A percentile compares a stretch with the other conserved stretches of the same genome.
These are phyloP conservation scores for Candida nitratophila DNA, from an alignment of 805 yeast genomes.

Conservation along the genomic window DNA sequence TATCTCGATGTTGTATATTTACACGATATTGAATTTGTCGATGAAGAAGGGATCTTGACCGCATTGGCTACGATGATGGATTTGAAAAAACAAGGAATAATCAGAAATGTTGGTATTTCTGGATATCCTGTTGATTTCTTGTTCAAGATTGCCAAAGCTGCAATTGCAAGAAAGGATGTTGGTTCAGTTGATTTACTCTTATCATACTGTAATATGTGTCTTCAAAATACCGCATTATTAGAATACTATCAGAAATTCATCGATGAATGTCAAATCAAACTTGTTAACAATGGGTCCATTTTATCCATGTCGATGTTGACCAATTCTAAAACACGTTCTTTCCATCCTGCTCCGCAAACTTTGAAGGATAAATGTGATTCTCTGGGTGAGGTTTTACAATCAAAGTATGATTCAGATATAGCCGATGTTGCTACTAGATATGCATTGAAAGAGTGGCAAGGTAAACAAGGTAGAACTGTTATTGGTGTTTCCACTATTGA, in stretches of 20 bases:
- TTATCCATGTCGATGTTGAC: conserved; percentile 82
- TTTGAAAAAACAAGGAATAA: conserved; percentile 57
- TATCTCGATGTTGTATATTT: conserved; percentile 79
- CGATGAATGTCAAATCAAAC: conserved; percentile 44
- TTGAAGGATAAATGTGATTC: conserved; percentile 46
- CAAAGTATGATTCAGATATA: conserved; percentile 46
- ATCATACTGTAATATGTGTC: conserved; percentile 74
- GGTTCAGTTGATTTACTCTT: conserved; percentile 69
- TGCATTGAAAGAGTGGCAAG: conserved; percentile 57
- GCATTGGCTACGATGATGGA: conserved; percentile 57
- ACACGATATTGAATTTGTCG: conserved; percentile 84
- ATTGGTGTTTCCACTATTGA: conserved; percentile 63
- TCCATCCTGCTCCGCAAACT: conserved; percentile 73
- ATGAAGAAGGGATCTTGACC: conserved; percentile 42
- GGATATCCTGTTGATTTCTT: conserved; percentile 81
- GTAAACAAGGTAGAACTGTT: conserved; percentile 52
- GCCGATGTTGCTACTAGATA: conserved; percentile 79
- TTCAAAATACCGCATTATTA: conserved; percentile 61
- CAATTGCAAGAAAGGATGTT: conserved; percentile 31
- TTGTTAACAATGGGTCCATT: conserved; percentile 76
- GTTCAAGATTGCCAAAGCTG: conserved; percentile 39
- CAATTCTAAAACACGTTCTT: conserved; percentile 55
- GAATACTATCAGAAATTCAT: conserved; percentile 42
- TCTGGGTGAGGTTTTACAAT: conserved; percentile 32
- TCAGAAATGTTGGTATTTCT: conserved; percentile 66